Evolutionary conservation across 805 yeast genomes (phyloP).

Genomic region (Kregervanrija delftensis): DNA sequence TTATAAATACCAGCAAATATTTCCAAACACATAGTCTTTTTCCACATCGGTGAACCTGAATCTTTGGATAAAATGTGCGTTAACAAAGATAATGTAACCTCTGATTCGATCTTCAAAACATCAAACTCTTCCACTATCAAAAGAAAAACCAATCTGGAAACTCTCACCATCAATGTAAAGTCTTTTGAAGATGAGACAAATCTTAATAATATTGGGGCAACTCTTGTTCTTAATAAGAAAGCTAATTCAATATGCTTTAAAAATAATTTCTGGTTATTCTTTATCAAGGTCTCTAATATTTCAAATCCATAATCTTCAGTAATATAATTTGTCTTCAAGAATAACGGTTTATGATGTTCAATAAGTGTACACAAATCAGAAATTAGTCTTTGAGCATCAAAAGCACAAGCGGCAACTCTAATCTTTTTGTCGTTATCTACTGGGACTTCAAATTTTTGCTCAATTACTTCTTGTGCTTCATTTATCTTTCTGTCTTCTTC

Average conservation of each 20-base stretch:
- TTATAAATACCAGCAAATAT: slow-evolving; percentile 53
- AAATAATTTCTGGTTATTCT: slow-evolving; percentile 55
- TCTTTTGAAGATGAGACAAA: slow-evolving; percentile 50
- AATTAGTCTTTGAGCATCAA: slow-evolving; percentile 66
- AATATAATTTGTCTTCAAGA: slow-evolving; percentile 44
- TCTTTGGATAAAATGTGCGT: slow-evolving; percentile 64
- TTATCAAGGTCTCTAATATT: slow-evolving; percentile 69
- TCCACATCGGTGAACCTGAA: slow-evolving; percentile 60
- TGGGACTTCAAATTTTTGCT: slow-evolving; percentile 28
- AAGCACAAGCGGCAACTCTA: slow-evolving; percentile 44
- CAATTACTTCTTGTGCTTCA: slow-evolving; percentile 28
- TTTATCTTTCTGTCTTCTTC: slow-evolving; percentile 30
- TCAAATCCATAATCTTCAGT: slow-evolving; percentile 72
- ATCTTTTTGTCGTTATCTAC: slow-evolving; percentile 39
- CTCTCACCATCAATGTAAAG: slow-evolving; percentile 69
- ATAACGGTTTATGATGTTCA: slow-evolving; percentile 49
- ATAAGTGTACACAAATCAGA: slow-evolving; percentile 65
- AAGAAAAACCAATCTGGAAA: slow-evolving; percentile 61
- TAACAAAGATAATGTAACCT: slow-evolving; percentile 67
- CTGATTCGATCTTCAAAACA: slow-evolving; percentile 67
- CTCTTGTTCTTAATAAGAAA: slow-evolving; percentile 54
- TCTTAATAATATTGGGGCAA: slow-evolving; percentile 71
- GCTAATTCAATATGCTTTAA: slow-evolving; percentile 56
- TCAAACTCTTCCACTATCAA: slow-evolving; percentile 56
- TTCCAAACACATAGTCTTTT: slow-evolving; percentile 66